A percentile compares a stretch with the other conserved stretches of the same genome.
Conservation (phyloP, 2,329 filamentous ascomycete species). For the Cladophialophora chaetospira region DNA sequence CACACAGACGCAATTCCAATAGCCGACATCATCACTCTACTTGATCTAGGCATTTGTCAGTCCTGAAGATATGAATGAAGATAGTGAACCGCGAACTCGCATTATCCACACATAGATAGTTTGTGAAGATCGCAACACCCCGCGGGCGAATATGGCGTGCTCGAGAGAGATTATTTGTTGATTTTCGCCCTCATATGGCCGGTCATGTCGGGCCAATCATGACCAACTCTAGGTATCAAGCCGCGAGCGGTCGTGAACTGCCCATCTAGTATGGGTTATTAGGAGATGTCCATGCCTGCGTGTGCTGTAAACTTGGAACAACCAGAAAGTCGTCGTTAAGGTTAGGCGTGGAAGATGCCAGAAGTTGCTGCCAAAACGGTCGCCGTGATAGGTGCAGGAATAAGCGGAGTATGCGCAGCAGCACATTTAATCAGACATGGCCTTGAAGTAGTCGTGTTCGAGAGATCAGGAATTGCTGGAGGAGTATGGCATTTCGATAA, state of each 20-base stretch:
- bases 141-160: slow-evolving; percentile 6
- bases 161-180: slow-evolving; percentile 5
- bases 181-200: not conserved
- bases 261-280: not conserved
- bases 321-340: not conserved
- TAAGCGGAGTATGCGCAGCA: slow-evolving; percentile 53
- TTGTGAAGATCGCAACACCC: slow-evolving; percentile 1
- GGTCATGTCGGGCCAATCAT: not conserved
- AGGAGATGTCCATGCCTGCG: not conserved
- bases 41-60: not conserved
- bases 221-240: not conserved
- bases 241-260: not conserved
- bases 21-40: not conserved
- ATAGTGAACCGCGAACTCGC: not conserved
- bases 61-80: not conserved
- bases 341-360: slow-evolving; percentile 6
- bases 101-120: not conserved
- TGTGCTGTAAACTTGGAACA: not conserved
- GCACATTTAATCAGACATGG: slow-evolving; percentile 50
- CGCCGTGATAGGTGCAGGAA: slow-evolving; percentile 56
- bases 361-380: slow-evolving; percentile 36
- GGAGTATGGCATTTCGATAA: slow-evolving; percentile 61
- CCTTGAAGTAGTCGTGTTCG: slow-evolving; percentile 56
- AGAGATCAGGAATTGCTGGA: slow-evolving; percentile 55
- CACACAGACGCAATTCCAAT: not conserved